Conservation (phyloP, 495 filamentous ascomycete genomes). For the Rhypophila decipiens region DNA sequence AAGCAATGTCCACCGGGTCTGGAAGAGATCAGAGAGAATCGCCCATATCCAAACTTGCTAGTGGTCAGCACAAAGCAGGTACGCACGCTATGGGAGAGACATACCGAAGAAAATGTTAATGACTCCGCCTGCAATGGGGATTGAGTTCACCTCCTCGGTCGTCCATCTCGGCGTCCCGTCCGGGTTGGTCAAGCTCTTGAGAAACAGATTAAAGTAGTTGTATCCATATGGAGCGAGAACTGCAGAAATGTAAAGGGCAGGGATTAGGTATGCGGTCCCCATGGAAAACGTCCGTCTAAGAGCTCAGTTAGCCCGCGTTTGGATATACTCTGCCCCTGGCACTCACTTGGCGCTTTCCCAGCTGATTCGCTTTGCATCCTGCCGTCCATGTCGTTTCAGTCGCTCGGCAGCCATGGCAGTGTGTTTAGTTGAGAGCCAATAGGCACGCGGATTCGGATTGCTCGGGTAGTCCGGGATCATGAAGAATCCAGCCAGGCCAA, state of each 20-base stretch:
- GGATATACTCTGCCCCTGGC: not conserved
- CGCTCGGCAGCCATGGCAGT: conserved; percentile 21
- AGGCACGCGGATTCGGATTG: conserved; percentile 28
- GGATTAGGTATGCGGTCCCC: conserved; percentile 32
- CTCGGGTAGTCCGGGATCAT: conserved; percentile 46
- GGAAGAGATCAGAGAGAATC: conserved; percentile 29
- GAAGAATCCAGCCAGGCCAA: conserved; percentile 42
- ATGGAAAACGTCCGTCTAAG: conserved; percentile 25
- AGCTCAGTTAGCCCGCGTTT: not conserved
- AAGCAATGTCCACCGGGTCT: conserved; percentile 31
- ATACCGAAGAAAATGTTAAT: conserved; percentile 31
- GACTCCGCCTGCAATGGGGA: conserved; percentile 31
- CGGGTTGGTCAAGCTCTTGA: conserved; percentile 26
- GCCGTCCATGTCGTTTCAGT: conserved; percentile 25
- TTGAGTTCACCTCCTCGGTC: conserved; percentile 30
- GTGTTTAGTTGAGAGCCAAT: conserved; percentile 29
- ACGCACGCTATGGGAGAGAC: not conserved
- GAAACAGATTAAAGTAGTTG: conserved; percentile 34
- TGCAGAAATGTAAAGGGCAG: conserved; percentile 29
- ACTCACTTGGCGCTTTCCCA: conserved; percentile 28
- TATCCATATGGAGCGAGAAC: conserved; percentile 34
- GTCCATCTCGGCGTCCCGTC: conserved; percentile 31
- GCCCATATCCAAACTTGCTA: conserved; percentile 41
- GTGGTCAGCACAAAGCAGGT: not conserved
- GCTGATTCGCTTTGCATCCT: conserved; percentile 30